Percentiles rank a stretch among this genome's conserved stretches.
Conservation (phyloP, 2,329 filamentous ascomycete genomes). For the Hypoxylon sp. region DNA sequence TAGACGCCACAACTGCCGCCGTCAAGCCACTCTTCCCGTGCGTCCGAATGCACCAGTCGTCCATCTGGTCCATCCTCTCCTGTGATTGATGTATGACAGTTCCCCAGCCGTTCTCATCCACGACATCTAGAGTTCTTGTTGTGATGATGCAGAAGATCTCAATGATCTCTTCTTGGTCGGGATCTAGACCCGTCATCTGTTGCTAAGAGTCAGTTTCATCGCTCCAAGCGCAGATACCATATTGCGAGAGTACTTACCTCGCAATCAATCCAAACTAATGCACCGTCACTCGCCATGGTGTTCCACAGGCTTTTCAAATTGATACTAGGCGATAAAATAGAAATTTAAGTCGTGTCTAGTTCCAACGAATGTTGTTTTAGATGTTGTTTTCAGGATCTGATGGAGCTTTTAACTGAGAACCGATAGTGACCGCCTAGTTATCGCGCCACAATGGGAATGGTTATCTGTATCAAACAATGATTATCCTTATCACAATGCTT, state of each 20-base stretch:
- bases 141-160: constrained; percentile 95
- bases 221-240: neutral
- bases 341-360: neutral
- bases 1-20: constrained; percentile 79
- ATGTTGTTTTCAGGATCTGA: neutral
- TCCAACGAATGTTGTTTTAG: neutral
- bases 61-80: constrained; percentile 82
- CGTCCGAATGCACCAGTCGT: constrained; percentile 87
- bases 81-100: constrained; percentile 81
- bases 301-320: neutral
- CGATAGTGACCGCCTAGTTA: neutral
- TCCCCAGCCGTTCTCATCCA: constrained; percentile 85
- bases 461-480: neutral
- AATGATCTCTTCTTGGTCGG: constrained; percentile 85
- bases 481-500: too few species aligned
- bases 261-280: constrained; percentile 88
- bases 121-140: constrained; percentile 79
- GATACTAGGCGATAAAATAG: neutral
- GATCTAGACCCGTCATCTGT: constrained; percentile 92
- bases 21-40: constrained; percentile 89
- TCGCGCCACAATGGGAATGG: neutral
- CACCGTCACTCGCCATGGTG: constrained; percentile 55
- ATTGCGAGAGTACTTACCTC: constrained; percentile 59
- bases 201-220: constrained; percentile 19
- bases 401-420: neutral